Base-by-base conservation (phyloP, 768 basidiomycete species). In the Sutorius australiensis region DNA sequence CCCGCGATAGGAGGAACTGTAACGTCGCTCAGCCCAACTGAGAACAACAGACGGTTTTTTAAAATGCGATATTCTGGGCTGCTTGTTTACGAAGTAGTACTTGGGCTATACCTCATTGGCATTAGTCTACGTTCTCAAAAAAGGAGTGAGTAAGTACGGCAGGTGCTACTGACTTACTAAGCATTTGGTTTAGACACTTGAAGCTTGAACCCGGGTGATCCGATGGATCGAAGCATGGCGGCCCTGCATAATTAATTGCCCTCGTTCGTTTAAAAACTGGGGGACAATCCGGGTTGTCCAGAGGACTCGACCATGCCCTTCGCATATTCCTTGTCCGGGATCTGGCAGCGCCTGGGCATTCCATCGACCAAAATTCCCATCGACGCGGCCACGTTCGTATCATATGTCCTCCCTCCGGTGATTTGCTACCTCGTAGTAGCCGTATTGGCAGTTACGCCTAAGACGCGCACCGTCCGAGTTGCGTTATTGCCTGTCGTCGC, bases 351-450 rank as follows among this genome's bases (percentile, higher is more conserved):
- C 21, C 46, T 60, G 14, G 56, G 51, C 24, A 19, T 56, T 19
- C 51, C 56, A 31, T 14, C 49, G 19, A 39, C 55, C 6, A 51
- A 21, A 39, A n/a, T 44, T 13, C 50, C 78, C 6, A 46, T 80
- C 19, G 72, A 69, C 5, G 27, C 56, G 30, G 34, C 65, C 16
- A 65, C 68, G 0, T 73, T 80, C 45, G 44, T 64, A 27, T 67
- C 63, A 30, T 66, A 74, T 50, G 47, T 80, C 44, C 57, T 77
- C 17, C 79, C 78, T n/a, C 68, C 75, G 6, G 33, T 77, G 0
- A 38, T 77, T 30, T 72, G 72, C 57, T 79, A 78, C 63, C 77
- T 79, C 65, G 58, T 61, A 7, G 74, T 75, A 14, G 81, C 82
- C 11, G 60, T 77, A 37, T 74, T 84, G 45, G 78, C 79, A 6